A percentile compares a stretch with the other conserved stretches of the same genome.
phyloP scores from a whole-genome alignment of 176 grass and related monocot species.

The maize (Zea mays) region DNA sequence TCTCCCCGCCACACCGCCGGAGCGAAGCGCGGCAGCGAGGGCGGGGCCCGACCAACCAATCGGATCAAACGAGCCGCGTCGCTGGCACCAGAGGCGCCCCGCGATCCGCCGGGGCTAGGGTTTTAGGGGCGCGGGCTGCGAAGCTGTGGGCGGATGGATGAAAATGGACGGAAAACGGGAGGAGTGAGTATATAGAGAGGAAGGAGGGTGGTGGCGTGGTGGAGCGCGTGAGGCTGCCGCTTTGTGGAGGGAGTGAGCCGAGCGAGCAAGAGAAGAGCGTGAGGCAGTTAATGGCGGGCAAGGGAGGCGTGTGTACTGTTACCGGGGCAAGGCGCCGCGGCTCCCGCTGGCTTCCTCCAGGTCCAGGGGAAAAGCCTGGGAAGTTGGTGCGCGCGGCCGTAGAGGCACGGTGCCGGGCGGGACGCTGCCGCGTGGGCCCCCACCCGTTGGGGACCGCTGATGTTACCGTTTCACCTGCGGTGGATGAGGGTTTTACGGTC shows the following conservation, averaged over 20 bases:
- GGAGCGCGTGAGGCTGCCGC: slow-evolving; percentile 29
- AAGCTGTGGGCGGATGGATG: not conserved
- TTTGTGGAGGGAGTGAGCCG: not conserved
- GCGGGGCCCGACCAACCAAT: not conserved
- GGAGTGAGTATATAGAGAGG: not conserved
- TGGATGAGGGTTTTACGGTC: not conserved
- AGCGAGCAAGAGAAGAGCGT: not conserved
- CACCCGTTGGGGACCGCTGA: not conserved
- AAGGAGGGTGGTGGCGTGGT: slow-evolving; percentile 4
- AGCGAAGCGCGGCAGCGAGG: not conserved
- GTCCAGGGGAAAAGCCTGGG: not conserved
- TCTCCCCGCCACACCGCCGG: slow-evolving; percentile 19
- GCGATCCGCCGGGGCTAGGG: slow-evolving; percentile 37
- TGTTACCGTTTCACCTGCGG: not conserved
- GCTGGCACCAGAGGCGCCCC: not conserved
- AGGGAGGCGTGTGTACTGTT: slow-evolving; percentile 34
- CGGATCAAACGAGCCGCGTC: slow-evolving; percentile 2
- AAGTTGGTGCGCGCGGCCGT: slow-evolving; percentile 17
- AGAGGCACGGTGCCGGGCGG: not conserved
- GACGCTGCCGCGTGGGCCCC: slow-evolving; percentile 29
- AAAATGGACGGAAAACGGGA: not conserved
- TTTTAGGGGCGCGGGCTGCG: not conserved
- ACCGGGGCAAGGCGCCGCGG: slow-evolving; percentile 14
- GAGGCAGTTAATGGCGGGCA: slow-evolving; percentile 49
- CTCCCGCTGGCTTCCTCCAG: slow-evolving; percentile 1